Conservation (phyloP, 2,329 filamentous ascomycete genomes). For the Tolypocladium album region DNA sequence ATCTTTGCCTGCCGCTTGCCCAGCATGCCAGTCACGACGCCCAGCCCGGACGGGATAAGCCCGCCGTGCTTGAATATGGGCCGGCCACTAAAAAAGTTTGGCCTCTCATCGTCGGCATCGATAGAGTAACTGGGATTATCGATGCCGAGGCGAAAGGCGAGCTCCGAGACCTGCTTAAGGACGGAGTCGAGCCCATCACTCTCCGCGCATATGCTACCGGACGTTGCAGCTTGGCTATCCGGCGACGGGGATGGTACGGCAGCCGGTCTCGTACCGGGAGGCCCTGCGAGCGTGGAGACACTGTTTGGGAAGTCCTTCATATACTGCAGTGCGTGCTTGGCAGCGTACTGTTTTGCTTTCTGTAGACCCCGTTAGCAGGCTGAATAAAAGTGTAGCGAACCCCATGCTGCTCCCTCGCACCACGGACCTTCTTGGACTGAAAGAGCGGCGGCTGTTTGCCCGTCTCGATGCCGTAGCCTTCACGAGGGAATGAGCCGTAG, state of each 20-base stretch:
- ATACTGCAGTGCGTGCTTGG: slow-evolving; percentile 34
- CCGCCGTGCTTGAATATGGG: slow-evolving; percentile 20
- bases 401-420: neutral
- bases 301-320: slow-evolving; percentile 10
- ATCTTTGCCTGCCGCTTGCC: slow-evolving; percentile 24
- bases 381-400: neutral
- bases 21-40: slow-evolving; percentile 20
- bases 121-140: slow-evolving; percentile 22
- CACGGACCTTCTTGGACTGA: slow-evolving; percentile 31
- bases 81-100: slow-evolving; percentile 23
- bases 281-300: neutral
- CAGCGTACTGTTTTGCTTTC: slow-evolving; percentile 42
- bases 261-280: neutral
- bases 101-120: slow-evolving; percentile 5
- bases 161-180: slow-evolving; percentile 16
- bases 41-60: slow-evolving; percentile 19
- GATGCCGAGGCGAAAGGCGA: slow-evolving; percentile 23
- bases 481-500: slow-evolving; percentile 12
- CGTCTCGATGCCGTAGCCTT: slow-evolving; percentile 22
- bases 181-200: slow-evolving; percentile 1
- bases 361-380: slow-evolving; percentile 4
- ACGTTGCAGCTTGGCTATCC: neutral
- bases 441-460: slow-evolving; percentile 24
- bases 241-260: neutral
- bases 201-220: neutral